Evolutionary conservation across 2,329 filamentous ascomycete species (phyloP), one percentile per base, ranked within the genome.

Genomic region (Pleomassaria siparia): DNA sequence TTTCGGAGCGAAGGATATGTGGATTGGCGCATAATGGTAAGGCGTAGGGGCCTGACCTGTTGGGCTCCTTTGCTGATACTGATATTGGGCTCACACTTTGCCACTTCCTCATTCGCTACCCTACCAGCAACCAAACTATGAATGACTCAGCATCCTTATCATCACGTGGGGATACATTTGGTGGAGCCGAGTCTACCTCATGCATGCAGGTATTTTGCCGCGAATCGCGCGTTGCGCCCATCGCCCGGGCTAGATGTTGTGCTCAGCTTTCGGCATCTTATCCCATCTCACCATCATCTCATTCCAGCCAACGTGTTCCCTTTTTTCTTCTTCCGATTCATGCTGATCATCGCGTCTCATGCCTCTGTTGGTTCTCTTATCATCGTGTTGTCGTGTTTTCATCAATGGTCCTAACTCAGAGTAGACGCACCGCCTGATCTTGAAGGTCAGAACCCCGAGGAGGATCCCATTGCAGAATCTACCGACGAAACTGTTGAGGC

Each of bases 141-240:
- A 25, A 40, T 43, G 25, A 59, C 45, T 51, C 52, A 49, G 53
- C 58, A 52, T 53, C 47, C 54, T 61, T 59, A 54, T 63, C 56
- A 53, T 59, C 60, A 64, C 60, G 63, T 66, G 60, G 33, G 41
- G 4, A 30, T 46, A 35, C 40, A 49, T 46, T 44, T 50, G 28
- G 29, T 51, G 50, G 50, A 53, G 50, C 40, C 55, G 46, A 47
- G 47, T 43, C 51, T 57, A 50, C 58, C 54, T 58, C 47, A 64
- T 55, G 58, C 56, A 66, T 63, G 60, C 54, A 53, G 40, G 54
- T 51, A 55, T 59, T 59, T 54, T 60, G 52, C 55, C 58, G 55
- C 54, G 51, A 43, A 49, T 54, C 48, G 46, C 47, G 53, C 47
- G 54, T 49, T 59, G 58, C 55, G 48, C 53, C 49, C 47, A 53